Base-by-base conservation (phyloP, 371 early-diverging fungal genomes). In the Nosema bombycis region DNA sequence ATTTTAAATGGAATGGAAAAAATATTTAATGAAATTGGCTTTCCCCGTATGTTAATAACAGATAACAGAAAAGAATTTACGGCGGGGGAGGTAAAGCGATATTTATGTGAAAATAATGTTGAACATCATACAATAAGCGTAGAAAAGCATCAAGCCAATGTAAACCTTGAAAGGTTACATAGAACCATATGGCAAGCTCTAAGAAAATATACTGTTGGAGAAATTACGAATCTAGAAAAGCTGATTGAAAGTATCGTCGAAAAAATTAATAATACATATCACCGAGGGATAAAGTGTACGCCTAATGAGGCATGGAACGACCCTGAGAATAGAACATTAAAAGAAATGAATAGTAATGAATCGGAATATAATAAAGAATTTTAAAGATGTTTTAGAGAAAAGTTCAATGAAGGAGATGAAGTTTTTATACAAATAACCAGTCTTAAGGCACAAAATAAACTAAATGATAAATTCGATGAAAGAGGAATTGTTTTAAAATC, bases 61-160 rank as follows among this genome's bases (percentile, higher is more conserved):
- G 69, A 69, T 26, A 69, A 69, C 26, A 55, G 14, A 2, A 69
- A 69, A 54, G 55, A 69, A 54, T 69, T 69, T 54, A 30, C n/a
- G 2, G 37, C 21, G 28, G 29, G 28, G 37, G 2, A 46, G 23
- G 28, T 69, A 24, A 29, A 15, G 33, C 6, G 18, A 18, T 46
- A 10, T 10, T 46, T 46, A 6, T 18, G 10, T 46, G 46, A 18
- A 46, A 46, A 46, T 10, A 46, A 69, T 34, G 46, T 69, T 36
- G 24, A 15, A 26, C 69, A 54, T 54, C 3, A 55, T 4, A 54
- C 38, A 10, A 37, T 69, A 46, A 46, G 14, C 10, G 29, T 69
- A 10, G 55, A 69, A 24, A 14, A 1, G 2, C 55, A 69, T 69
- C 6, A 26, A 28, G 37, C 38, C 29, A 69, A 69, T 69, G 46